Conservation (phyloP, 192 early-diverging fungal species). For the Podila epigama region DNA sequence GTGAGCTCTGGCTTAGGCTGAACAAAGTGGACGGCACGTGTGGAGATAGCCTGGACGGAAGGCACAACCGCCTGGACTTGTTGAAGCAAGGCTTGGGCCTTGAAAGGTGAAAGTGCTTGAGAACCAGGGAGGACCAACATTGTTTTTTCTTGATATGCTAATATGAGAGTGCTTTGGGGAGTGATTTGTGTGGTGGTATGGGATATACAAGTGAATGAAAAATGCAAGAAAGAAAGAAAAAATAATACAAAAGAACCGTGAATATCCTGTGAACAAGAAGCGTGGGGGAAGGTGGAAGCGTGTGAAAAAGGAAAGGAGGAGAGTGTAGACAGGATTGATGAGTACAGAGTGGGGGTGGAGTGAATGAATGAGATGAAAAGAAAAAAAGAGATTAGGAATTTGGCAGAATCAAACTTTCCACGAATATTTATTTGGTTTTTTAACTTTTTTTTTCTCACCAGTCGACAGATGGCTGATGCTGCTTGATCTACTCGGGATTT, state of each 20-base stretch:
- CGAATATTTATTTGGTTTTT: constrained; percentile 2
- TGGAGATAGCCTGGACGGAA: constrained; percentile 57
- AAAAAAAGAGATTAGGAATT: constrained; percentile 4
- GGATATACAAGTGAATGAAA: not conserved
- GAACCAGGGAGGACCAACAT: constrained; percentile 92
- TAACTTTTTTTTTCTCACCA: not conserved
- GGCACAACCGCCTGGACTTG: constrained; percentile 65
- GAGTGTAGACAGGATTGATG: not conserved
- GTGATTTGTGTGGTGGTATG: constrained; percentile 11
- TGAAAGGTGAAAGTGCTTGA: constrained; percentile 81
- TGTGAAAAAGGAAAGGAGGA: not conserved
- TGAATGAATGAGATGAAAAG: constrained; percentile 4
- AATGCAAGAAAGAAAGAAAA: constrained; percentile 3
- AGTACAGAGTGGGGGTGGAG: not conserved
- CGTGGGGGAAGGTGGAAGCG: not conserved
- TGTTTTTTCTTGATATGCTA: too few relatives aligned
- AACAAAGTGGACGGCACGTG: constrained; percentile 84
- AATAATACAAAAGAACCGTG: not conserved
- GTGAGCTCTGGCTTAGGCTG: constrained; percentile 53
- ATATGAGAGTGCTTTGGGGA: too few relatives aligned
- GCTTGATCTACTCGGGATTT: not conserved
- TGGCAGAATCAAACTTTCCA: not conserved
- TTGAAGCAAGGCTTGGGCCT: constrained; percentile 64
- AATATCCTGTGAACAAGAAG: not conserved
- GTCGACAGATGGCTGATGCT: too few relatives aligned